Conservation (phyloP, 1,139 yeast species). For the Hansenula anomala region DNA sequence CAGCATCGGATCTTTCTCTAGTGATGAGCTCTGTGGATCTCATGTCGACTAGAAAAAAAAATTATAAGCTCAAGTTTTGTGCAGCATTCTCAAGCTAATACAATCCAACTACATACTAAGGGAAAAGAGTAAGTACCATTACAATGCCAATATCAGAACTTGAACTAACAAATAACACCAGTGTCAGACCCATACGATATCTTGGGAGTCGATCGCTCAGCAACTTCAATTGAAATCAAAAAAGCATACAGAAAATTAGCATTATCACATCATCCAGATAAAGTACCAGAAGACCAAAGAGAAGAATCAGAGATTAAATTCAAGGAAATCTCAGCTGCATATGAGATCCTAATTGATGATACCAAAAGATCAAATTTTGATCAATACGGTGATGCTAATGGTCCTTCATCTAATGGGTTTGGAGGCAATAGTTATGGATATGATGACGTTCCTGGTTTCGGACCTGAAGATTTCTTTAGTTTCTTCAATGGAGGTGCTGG, state of each 20-base stretch:
- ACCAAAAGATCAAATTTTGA: slow-evolving; percentile 53
- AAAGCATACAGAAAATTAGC: slow-evolving; percentile 77
- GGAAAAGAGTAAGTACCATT: too few relatives aligned
- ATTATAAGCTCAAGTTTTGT: too few relatives aligned
- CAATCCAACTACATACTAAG: too few relatives aligned
- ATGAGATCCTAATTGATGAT: slow-evolving; percentile 69
- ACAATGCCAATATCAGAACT: too few relatives aligned
- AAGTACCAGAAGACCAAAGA: slow-evolving; percentile 58
- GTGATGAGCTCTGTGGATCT: too few relatives aligned
- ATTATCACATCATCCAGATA: slow-evolving; percentile 74
- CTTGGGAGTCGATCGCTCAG: slow-evolving; percentile 60
- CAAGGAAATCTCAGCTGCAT: slow-evolving; percentile 74
- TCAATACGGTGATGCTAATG: slow-evolving; percentile 46
- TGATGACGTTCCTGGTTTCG: slow-evolving; percentile 32
- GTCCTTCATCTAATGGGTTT: slow-evolving; percentile 27
- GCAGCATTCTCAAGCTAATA: too few relatives aligned
- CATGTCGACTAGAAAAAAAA: too few relatives aligned
- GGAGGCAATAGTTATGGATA: slow-evolving; percentile 14
- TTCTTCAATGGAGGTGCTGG: slow-evolving; percentile 52
- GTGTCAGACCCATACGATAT: slow-evolving; percentile 44
- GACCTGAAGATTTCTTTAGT: slow-evolving; percentile 66
- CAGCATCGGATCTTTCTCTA: too few relatives aligned
- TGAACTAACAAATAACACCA: neutral
- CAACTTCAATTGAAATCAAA: slow-evolving; percentile 62
- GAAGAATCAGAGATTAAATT: slow-evolving; percentile 66